Percentiles rank a stretch among this genome's conserved stretches.
These are phyloP conservation scores for Pluteus cervinus DNA, from an alignment of 768 basidiomycete species.

Conservation along the genomic window DNA sequence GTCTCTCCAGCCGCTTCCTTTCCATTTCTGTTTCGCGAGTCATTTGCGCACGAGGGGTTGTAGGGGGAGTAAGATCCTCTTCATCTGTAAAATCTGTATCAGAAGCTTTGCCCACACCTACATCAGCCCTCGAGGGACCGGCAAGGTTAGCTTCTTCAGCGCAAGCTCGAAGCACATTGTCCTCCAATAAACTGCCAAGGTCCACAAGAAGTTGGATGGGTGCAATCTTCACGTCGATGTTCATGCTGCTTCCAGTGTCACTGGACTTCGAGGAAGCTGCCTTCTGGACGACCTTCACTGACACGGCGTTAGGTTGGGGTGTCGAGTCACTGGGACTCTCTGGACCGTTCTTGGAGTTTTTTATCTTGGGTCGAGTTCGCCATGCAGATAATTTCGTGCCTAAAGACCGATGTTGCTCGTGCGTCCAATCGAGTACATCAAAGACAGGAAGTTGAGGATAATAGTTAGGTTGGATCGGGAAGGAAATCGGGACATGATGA, in stretches of 20 bases:
- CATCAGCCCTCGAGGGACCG: too few species aligned
- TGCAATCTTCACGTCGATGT: slow-evolving; percentile 36
- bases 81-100: slow-evolving; percentile 16
- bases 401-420: slow-evolving; percentile 26
- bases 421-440: slow-evolving; percentile 59
- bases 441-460: slow-evolving; percentile 44
- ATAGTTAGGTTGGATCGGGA: slow-evolving; percentile 12
- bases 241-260: slow-evolving; percentile 9
- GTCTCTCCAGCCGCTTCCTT: slow-evolving; percentile 36
- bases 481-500: slow-evolving; percentile 34
- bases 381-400: slow-evolving; percentile 58
- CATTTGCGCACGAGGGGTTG: slow-evolving; percentile 22
- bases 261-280: slow-evolving; percentile 6
- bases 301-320: too few species aligned
- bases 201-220: slow-evolving; percentile 81
- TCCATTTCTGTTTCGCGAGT: slow-evolving; percentile 26
- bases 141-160: slow-evolving; percentile 35
- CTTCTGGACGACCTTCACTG: too few species aligned
- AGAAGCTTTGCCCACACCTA: slow-evolving; percentile 13
- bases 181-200: slow-evolving; percentile 37
- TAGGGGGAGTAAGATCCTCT: slow-evolving; percentile 33
- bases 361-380: too few species aligned
- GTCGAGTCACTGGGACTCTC: too few species aligned
- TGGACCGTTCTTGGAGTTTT: too few species aligned
- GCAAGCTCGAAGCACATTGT: slow-evolving; percentile 38